Evolutionary conservation across 352 stramenopile genomes (phyloP).

Genomic region (Globisporangium sylvaticum): DNA sequence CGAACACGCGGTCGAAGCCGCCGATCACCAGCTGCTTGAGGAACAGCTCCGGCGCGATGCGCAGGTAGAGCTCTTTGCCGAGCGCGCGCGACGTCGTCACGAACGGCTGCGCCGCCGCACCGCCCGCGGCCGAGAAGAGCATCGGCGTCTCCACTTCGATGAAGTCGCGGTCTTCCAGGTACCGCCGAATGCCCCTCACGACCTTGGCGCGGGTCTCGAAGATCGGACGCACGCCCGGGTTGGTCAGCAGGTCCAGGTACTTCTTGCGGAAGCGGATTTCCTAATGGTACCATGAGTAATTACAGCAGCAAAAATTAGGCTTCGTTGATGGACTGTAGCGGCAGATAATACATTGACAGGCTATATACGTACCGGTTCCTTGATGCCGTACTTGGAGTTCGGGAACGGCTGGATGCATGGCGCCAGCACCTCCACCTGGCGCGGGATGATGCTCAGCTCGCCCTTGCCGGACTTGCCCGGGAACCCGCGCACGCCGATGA

Average conservation of each 20-base stretch:
- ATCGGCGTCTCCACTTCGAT: slow-evolving; percentile 97
- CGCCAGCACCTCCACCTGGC: slow-evolving; percentile 90
- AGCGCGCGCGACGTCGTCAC: slow-evolving; percentile 97
- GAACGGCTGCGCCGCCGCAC: slow-evolving; percentile 97
- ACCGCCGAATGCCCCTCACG: slow-evolving; percentile 52
- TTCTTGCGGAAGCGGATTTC: slow-evolving; percentile 98
- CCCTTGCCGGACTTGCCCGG: slow-evolving; percentile 80
- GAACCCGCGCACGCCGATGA: slow-evolving; percentile 74
- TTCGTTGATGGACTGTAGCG: not conserved
- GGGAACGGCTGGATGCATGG: slow-evolving; percentile 91
- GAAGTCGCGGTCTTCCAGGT: slow-evolving; percentile 71
- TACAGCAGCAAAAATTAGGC: not conserved
- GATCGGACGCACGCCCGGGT: slow-evolving; percentile 88
- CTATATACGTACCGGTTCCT: slow-evolving; percentile 53
- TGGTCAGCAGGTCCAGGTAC: slow-evolving; percentile 98
- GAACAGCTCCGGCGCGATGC: slow-evolving; percentile 97
- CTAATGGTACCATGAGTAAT: slow-evolving; percentile 25
- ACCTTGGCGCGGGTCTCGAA: slow-evolving; percentile 92
- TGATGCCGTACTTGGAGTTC: slow-evolving; percentile 94
- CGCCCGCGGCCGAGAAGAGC: slow-evolving; percentile 97
- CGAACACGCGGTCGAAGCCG: slow-evolving; percentile 97
- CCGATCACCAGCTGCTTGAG: slow-evolving; percentile 95
- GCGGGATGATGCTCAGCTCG: slow-evolving; percentile 80
- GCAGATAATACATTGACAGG: not conserved
- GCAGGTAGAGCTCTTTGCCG: slow-evolving; percentile 94